Evolutionary conservation across 1,284 basidiomycete genomes (phyloP), one percentile per base, ranked within the genome.

Genomic region (Fereydounia khargensis): DNA sequence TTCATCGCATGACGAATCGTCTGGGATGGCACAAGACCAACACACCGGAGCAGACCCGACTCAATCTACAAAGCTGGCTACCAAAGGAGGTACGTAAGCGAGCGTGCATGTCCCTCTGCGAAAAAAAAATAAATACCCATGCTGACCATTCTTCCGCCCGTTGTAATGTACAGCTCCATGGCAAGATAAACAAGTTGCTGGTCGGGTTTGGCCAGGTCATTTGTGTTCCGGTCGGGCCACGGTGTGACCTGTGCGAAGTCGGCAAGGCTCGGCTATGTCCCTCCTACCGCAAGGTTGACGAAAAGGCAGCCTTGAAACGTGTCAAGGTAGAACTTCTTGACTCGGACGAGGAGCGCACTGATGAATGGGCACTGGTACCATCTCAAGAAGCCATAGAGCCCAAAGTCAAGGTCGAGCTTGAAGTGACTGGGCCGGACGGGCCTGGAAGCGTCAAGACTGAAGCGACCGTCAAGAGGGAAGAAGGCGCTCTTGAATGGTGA

Each of bases 1-100:
- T 98, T 1, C 91, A 97, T 65, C 81, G 94, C 1, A 92, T 97
- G 46, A 90, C 91, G 11, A 94, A 96, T 66, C 81, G 91, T 16
- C 78, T 97, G 0, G 85, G 87, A 18, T 97, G 94, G 94, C 90
- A 95, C 76, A 83, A 83, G 42, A 94, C 91, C 0, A 89, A 86
- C 64, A 87, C 81, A 2, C 88, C 94, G 0, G 92, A 97, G 74
- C 83, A 88, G 68, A 96, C 94, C 0, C 42, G 73, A 0, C 44
- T 73, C 9, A 65, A 64, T 17, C 42, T 75, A 4, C 71, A 75
- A 39, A 65, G 59, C 25, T 75, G 66, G 65, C 38, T 75, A 10
- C 73, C 73, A 0, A 40, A 52, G 13, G 49, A 64, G 17, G 42
- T 52, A 38, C 24, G 51, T 38, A n/a, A n/a, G n/a, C n/a, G n/a